Evolutionary conservation across 768 basidiomycete species (phyloP), one percentile per base, ranked within the genome.

Genomic region (Lentinula edodes): DNA sequence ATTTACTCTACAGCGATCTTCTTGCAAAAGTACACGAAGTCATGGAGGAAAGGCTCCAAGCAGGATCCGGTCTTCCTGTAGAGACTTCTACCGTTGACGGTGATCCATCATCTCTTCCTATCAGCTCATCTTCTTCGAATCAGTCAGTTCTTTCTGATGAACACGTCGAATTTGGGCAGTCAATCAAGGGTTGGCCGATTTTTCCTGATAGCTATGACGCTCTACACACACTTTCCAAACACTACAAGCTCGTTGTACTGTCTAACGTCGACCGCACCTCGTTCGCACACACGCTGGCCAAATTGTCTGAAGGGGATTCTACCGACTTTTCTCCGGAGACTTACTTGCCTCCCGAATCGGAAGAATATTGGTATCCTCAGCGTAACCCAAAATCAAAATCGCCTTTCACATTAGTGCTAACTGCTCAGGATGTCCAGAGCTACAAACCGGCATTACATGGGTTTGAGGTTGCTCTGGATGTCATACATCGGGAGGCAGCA

Each of bases 201-300:
- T 91, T 91, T 73, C 80, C 84, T 0, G 90, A 91, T 71, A 87
- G 86, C 8, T 71, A 76, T 61, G 70, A 73, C 15, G 89, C 89
- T 0, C 81, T 92, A 5, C 78, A 76, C 53, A 71, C 76, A 34
- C 82, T 91, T 56, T 78, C 87, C 41, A 76, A 78, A 60, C 80
- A 82, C 67, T 91, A 83, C 75, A 86, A 85, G 60, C 84, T 91
- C 62, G 79, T 85, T 62, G 87, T 90, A 5, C 78, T 91, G 42
- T 90, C 89, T 65, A 91, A 92, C 71, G 85, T 91, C 67, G 90
- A 92, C 65, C 79, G 79, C 61, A 68, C 66, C 23, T 87, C 87
- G 36, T 89, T 90, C 68, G 74, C 79, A 3, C 73, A 78, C 64
- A 90, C 88, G 0, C 85, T 86, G 52, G 72, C 74, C 18, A 77